Percentiles rank a stretch among this genome's conserved stretches.
These are phyloP conservation scores for Paspalum notatum DNA, from an alignment of 176 grass and related monocot species.

Conservation along the genomic window DNA sequence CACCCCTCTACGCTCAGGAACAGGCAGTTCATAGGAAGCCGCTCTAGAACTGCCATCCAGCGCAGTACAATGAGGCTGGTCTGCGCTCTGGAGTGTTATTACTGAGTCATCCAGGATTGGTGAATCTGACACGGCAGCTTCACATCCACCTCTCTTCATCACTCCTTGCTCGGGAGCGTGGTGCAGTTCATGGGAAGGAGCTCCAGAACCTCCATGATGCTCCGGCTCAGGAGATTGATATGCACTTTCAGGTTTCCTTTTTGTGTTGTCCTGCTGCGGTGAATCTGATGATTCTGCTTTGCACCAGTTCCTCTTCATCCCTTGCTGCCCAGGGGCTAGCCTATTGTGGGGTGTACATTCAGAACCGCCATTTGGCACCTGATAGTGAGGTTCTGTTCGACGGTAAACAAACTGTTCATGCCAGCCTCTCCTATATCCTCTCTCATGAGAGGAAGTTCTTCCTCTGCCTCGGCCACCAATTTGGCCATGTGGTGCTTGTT, in stretches of 20 bases:
- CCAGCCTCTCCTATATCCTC: conserved; percentile 19
- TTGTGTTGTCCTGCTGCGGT: conserved; percentile 32
- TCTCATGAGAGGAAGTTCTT: conserved; percentile 25
- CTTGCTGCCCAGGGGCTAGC: conserved; percentile 30
- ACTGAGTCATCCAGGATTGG: background rate
- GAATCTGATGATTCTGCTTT: conserved; percentile 51
- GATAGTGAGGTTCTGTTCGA: conserved; percentile 6
- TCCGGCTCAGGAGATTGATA: conserved; percentile 9
- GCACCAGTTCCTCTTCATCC: conserved; percentile 44
- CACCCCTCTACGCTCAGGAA: background rate
- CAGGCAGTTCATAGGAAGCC: background rate
- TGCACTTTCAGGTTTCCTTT: conserved; percentile 33
- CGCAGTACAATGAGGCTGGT: background rate
- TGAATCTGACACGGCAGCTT: conserved; percentile 30
- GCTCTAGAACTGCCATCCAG: conserved; percentile 8
- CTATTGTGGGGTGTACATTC: background rate
- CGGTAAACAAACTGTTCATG: conserved; percentile 27
- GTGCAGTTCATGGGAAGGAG: background rate
- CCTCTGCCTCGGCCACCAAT: conserved; percentile 27
- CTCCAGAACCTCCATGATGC: conserved; percentile 19
- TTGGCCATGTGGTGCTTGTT: background rate
- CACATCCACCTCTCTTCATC: conserved; percentile 9
- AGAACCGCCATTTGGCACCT: conserved; percentile 10
- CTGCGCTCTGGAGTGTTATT: background rate
- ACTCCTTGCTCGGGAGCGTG: background rate